Evolutionary conservation across 2,329 filamentous ascomycete genomes (phyloP).

Genomic region (Xylariomycetidae sp.): DNA sequence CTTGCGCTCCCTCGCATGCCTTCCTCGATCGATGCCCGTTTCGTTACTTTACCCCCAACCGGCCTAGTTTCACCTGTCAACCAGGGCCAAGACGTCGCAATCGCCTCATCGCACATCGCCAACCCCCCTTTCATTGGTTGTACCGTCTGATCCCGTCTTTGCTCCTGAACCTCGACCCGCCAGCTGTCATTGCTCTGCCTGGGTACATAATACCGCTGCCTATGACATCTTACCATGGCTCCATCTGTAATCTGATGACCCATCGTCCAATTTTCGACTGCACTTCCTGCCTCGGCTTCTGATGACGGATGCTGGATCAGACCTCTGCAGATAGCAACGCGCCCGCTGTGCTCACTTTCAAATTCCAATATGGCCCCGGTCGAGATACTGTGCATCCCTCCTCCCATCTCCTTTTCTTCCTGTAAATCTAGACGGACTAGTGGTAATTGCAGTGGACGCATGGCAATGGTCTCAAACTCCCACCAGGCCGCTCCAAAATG

Average conservation of each 20-base stretch:
- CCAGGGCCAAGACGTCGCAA: constrained; percentile 9
- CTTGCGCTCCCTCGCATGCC: not conserved
- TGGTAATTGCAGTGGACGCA: constrained; percentile 6
- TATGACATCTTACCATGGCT: too few relatives aligned
- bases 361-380: constrained; percentile 8
- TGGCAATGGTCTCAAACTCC: constrained; percentile 9
- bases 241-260: not conserved
- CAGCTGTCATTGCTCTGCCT: not conserved
- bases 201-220: not conserved
- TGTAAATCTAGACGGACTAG: constrained; percentile 1
- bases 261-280: not conserved
- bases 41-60: constrained; percentile 21
- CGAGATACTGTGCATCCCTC: constrained; percentile 3
- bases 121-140: constrained; percentile 4
- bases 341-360: not conserved
- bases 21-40: not conserved
- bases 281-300: not conserved
- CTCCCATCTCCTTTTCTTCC: constrained; percentile 3
- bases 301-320: not conserved
- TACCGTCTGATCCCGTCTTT: constrained; percentile 5
- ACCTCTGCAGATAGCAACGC: not conserved
- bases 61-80: constrained; percentile 19
- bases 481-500: constrained; percentile 11
- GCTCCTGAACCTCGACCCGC: not conserved
- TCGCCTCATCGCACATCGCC: constrained; percentile 5